phyloP scores from a whole-genome alignment of 1,139 yeast species.

The Hemisphaericaspora xylofermentans region DNA sequence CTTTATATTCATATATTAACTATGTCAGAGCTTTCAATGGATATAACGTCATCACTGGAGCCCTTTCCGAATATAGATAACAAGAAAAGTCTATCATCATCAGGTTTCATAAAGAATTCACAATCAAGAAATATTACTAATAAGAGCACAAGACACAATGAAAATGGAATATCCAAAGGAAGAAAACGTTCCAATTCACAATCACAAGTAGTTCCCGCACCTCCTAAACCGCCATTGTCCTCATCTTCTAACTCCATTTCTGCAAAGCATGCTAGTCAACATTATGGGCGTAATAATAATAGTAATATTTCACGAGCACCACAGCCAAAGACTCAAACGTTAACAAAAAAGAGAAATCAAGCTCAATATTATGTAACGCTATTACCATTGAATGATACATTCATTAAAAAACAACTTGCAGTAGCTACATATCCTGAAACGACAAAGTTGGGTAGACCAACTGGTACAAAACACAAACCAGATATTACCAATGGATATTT shows the following conservation, averaged over 20 bases:
- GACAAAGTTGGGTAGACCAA: constrained; percentile 83
- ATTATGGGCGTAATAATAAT: constrained; percentile 5
- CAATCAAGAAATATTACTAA: background rate
- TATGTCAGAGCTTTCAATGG: constrained; percentile 14
- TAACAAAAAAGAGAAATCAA: constrained; percentile 30
- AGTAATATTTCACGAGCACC: constrained; percentile 10
- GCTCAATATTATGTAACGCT: constrained; percentile 61
- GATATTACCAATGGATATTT: constrained; percentile 86
- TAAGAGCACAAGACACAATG: background rate
- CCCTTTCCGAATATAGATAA: constrained; percentile 14
- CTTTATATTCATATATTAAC: background rate
- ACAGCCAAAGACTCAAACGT: constrained; percentile 13
- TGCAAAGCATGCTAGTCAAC: constrained; percentile 9
- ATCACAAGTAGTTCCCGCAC: constrained; percentile 28
- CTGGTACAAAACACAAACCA: constrained; percentile 71
- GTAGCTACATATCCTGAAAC: constrained; percentile 85
- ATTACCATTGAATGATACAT: constrained; percentile 76
- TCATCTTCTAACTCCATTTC: constrained; percentile 7
- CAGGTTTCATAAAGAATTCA: constrained; percentile 9
- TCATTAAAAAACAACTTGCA: constrained; percentile 72
- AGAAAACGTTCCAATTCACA: constrained; percentile 43
- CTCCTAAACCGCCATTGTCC: constrained; percentile 11
- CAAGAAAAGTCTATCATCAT: constrained; percentile 7
- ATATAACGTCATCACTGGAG: constrained; percentile 10
- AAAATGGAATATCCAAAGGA: constrained; percentile 9